A percentile compares a stretch with the other conserved stretches of the same genome.
These are phyloP conservation scores for Fusarium buharicum DNA, from an alignment of 2,329 filamentous ascomycete species.

Conservation along the genomic window DNA sequence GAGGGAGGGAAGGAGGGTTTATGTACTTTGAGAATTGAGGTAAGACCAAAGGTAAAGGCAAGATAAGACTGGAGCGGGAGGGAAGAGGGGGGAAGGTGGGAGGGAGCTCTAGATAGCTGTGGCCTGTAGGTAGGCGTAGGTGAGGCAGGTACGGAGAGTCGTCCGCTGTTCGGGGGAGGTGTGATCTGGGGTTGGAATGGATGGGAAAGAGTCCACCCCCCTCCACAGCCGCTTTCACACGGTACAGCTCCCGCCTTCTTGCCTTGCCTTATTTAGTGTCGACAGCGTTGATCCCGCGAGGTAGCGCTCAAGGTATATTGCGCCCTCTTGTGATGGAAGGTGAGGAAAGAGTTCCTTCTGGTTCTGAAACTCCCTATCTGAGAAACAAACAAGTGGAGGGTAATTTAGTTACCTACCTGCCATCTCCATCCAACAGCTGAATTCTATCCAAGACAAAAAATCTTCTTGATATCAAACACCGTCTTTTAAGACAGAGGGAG, in stretches of 20 bases:
- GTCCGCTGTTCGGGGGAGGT: conserved; percentile 16
- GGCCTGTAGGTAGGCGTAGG: conserved; percentile 1
- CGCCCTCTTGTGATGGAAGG: background rate
- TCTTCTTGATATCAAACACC: conserved; percentile 9
- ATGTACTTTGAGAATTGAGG: conserved; percentile 25
- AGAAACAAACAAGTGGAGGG: conserved; percentile 4
- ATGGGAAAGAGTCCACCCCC: conserved; percentile 17
- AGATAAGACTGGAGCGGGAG: conserved; percentile 13
- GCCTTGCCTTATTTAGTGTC: conserved; percentile 33
- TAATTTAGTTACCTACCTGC: conserved; percentile 18
- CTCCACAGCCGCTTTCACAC: conserved; percentile 10
- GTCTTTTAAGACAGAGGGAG: background rate
- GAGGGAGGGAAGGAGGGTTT: conserved; percentile 26
- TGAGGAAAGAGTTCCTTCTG: conserved; percentile 13
- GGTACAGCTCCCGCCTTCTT: conserved; percentile 17
- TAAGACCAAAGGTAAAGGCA: conserved; percentile 10
- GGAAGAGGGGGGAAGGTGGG: conserved; percentile 29
- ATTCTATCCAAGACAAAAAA: background rate
- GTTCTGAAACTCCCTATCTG: background rate
- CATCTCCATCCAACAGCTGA: conserved; percentile 2
- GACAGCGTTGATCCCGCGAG: conserved; percentile 17
- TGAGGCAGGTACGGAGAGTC: conserved; percentile 25
- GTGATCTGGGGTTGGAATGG: conserved; percentile 32
- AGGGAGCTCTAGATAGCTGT: background rate
- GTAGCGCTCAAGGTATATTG: conserved; percentile 22